Percentiles rank a stretch among this genome's conserved stretches.
These are phyloP conservation scores for Debaryomyces maramus DNA, from an alignment of 805 yeast species.

Conservation along the genomic window DNA sequence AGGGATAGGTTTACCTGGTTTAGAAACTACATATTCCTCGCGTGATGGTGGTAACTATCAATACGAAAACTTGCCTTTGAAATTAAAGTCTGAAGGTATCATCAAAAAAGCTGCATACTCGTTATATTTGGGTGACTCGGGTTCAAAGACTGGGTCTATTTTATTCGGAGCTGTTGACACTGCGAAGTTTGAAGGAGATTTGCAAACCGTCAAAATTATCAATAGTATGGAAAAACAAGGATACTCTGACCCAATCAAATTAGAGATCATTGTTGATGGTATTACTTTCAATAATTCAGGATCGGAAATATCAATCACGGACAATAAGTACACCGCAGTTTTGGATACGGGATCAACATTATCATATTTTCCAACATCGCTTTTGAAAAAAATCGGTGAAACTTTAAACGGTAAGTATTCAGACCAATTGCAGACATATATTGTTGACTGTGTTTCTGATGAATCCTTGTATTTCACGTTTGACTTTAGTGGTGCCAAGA, in stretches of 20 bases:
- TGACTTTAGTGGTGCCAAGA: constrained; percentile 58
- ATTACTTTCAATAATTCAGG: constrained; percentile 20
- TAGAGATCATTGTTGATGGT: constrained; percentile 50
- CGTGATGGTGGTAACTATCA: constrained; percentile 16
- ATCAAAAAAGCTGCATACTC: constrained; percentile 37
- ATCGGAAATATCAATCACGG: constrained; percentile 14
- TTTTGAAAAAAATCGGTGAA: constrained; percentile 36
- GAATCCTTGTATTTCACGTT: constrained; percentile 36
- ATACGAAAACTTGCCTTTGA: constrained; percentile 41
- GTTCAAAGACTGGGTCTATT: constrained; percentile 30
- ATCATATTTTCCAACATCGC: constrained; percentile 41
- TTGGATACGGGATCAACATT: constrained; percentile 40
- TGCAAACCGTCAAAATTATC: constrained; percentile 38
- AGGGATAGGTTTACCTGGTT: constrained; percentile 68
- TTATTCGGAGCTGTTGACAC: constrained; percentile 47
- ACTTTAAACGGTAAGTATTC: constrained; percentile 45
- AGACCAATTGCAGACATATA: constrained; percentile 42
- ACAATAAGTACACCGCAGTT: constrained; percentile 23
- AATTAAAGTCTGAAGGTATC: constrained; percentile 30
- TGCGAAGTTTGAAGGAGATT: constrained; percentile 37
- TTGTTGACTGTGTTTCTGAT: constrained; percentile 40
- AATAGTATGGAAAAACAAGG: constrained; percentile 38
- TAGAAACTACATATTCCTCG: constrained; percentile 56
- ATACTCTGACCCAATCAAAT: constrained; percentile 41
- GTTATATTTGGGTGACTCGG: constrained; percentile 31